Evolutionary conservation across 179 eudicot genomes (phyloP).

Genomic region (Silene noctiflora): DNA sequence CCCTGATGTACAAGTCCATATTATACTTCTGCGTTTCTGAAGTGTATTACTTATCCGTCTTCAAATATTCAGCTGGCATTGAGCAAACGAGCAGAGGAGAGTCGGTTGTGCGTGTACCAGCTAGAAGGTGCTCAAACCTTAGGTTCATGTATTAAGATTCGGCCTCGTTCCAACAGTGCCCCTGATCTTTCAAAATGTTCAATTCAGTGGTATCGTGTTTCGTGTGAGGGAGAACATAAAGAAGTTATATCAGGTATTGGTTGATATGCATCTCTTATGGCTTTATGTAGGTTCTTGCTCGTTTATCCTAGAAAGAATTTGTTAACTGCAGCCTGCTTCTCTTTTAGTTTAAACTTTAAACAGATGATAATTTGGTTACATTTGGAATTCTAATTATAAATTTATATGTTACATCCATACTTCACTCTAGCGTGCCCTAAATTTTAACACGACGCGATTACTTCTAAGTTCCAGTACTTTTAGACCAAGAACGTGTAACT

Average conservation of each 20-base stretch:
- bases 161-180: conserved; percentile 58
- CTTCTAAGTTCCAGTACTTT: too few species aligned
- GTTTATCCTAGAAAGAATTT: neutral
- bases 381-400: too few species aligned
- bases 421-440: too few species aligned
- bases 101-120: conserved; percentile 53
- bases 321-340: too few species aligned
- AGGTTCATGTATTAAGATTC: conserved; percentile 69
- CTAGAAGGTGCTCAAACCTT: conserved; percentile 66
- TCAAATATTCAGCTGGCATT: conserved; percentile 59
- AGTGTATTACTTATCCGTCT: neutral
- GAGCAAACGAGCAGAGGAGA: conserved; percentile 75
- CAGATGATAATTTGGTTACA: neutral
- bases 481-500: too few species aligned
- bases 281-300: neutral
- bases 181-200: conserved; percentile 74
- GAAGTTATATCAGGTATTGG: conserved; percentile 74
- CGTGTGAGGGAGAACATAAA: conserved; percentile 63
- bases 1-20: too few species aligned
- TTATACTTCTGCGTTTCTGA: neutral
- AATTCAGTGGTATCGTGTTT: conserved; percentile 86
- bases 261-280: neutral
- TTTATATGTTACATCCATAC: too few species aligned
- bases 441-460: too few species aligned
- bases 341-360: too few species aligned